Evolutionary conservation across 495 filamentous ascomycete genomes (phyloP), one percentile per base, ranked within the genome.

Genomic region (Hypomontagnella submonticulosa): DNA sequence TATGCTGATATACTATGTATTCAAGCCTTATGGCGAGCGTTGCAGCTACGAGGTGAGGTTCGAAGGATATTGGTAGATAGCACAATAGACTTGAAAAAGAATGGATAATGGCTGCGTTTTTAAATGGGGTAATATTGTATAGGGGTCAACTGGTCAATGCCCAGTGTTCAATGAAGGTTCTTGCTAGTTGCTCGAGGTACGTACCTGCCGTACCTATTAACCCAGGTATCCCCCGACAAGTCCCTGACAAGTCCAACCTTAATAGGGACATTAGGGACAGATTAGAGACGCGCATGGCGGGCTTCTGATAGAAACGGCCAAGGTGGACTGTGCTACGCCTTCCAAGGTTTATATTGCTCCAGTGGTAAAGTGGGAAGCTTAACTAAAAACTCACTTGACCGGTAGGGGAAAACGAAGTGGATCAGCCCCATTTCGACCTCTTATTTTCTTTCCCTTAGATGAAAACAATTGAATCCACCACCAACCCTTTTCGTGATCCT

Each of bases 391-490:
- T 49, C 44, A 61, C 37, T 51, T 66, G 33, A 46, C 49, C 49
- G 34, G 48, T 62, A 62, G 33, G 20, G 53, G 52, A 62, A 61
- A 52, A 62, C 30, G 64, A 50, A 49, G 71, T 73, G 71, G 71
- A 67, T 73, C 71, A 43, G 63, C 64, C 65, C 49, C 71, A 58
- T 57, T 53, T 71, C 49, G 67, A 59, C 61, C 66, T 64, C 59
- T 73, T 71, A 69, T 73, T 71, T 73, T 67, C 66, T 69, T 71
- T 70, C 66, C 66, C 68, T 60, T 69, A 61, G 23, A 64, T 69
- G 56, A 59, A 67, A 73, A 67, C 70, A 62, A 65, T 62, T 27
- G 23, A 43, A 53, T 40, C 49, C 49, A 53, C 63, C 37, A 62
- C 63, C 67, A 59, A 63, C 61, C 66, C 57, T 69, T 61, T 57